Evolutionary conservation across 352 stramenopile genomes (phyloP).

Genomic region (Phytophthora pseudosyringae): DNA sequence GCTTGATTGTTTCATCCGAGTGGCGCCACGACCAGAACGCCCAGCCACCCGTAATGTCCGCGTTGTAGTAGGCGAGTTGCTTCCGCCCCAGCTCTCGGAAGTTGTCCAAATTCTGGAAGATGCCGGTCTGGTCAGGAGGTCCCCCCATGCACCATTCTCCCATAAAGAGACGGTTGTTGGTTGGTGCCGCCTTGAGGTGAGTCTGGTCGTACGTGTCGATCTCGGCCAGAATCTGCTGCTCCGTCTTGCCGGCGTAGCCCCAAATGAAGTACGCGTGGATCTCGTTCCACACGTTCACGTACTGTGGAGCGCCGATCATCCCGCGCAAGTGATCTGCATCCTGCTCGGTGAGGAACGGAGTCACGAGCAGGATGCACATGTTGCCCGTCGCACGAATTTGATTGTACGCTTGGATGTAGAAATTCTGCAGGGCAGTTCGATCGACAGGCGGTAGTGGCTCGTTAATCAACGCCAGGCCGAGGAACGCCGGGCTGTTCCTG

Average conservation of each 20-base stretch:
- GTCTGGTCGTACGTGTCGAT: conserved; percentile 34
- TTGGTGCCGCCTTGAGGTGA: conserved; percentile 15
- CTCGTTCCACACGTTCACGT: conserved; percentile 66
- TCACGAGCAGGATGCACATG: conserved; percentile 53
- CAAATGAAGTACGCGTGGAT: conserved; percentile 66
- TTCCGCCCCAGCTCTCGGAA: conserved; percentile 38
- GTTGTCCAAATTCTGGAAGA: conserved; percentile 40
- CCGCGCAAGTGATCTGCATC: conserved; percentile 18
- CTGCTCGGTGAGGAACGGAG: conserved; percentile 54
- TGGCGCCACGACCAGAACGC: conserved; percentile 61
- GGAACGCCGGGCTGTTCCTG: conserved; percentile 48
- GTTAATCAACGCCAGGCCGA: conserved; percentile 65
- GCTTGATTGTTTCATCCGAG: conserved; percentile 44
- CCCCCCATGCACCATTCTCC: conserved; percentile 61
- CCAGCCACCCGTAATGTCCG: conserved; percentile 38
- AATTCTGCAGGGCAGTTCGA: conserved; percentile 30
- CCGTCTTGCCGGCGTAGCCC: conserved; percentile 38
- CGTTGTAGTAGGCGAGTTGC: conserved; percentile 42
- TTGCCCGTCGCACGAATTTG: conserved; percentile 45
- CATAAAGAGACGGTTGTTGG: conserved; percentile 39
- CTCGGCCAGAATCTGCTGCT: conserved; percentile 26
- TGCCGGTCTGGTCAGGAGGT: conserved; percentile 30
- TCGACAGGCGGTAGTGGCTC: conserved; percentile 41
- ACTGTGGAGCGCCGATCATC: conserved; percentile 43
- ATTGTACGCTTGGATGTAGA: conserved; percentile 51